Conservation (phyloP, 192 early-diverging fungal species). For the Linnemannia exigua region DNA sequence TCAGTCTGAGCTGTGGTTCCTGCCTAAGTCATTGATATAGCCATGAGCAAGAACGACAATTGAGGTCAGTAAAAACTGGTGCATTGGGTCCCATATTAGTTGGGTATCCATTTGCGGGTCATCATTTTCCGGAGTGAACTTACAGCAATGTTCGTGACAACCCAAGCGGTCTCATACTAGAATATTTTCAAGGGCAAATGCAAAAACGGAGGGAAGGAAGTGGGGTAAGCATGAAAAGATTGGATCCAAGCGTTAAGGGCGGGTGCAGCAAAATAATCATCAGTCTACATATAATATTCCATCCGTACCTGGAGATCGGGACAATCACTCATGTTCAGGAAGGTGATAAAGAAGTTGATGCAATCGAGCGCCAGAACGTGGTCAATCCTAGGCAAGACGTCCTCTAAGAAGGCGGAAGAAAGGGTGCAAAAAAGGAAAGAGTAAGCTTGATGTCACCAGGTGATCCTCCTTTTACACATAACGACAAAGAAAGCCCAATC, state of each 20-base stretch:
- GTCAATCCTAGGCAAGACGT: constrained; percentile 54
- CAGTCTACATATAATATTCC: not conserved
- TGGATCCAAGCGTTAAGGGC: not conserved
- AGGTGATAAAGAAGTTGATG: constrained; percentile 43
- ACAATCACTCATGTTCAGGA: constrained; percentile 51
- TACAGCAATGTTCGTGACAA: constrained; percentile 58
- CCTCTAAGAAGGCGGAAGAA: constrained; percentile 23
- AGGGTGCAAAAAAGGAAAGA: not conserved
- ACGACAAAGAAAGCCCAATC: not conserved
- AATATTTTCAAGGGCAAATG: not conserved
- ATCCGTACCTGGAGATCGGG: constrained; percentile 48
- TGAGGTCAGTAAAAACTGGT: not conserved
- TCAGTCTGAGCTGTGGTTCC: constrained; percentile 50
- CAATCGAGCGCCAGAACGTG: constrained; percentile 53
- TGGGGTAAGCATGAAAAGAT: not conserved
- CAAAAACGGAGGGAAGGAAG: not conserved
- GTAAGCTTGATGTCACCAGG: not conserved
- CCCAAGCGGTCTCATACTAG: constrained; percentile 56
- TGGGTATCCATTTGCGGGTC: no score
- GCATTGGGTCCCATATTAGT: not conserved
- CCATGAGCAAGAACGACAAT: not conserved
- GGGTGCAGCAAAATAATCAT: not conserved
- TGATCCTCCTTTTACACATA: not conserved
- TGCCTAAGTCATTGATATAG: constrained; percentile 13
- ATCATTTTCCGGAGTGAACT: constrained; percentile 2